A percentile compares a stretch with the other conserved stretches of the same genome.
Evolutionary conservation across 495 filamentous ascomycete genomes (phyloP).

Genomic region (Hyaloscypha bicolor): DNA sequence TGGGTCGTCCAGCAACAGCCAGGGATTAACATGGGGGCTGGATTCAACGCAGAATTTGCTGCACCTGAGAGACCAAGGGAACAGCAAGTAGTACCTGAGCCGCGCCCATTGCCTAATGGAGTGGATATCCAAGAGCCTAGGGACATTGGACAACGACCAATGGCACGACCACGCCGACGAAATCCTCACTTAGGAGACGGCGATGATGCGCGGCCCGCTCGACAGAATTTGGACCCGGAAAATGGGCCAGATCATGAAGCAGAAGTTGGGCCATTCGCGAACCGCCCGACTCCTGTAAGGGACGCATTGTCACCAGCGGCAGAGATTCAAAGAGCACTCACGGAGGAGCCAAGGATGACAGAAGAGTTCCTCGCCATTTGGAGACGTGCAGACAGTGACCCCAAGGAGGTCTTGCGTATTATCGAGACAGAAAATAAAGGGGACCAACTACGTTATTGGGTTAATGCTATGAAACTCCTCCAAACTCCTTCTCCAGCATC

Average conservation of each 20-base stretch:
- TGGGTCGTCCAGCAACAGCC: conserved; percentile 99
- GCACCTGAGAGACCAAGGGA: conserved; percentile 45
- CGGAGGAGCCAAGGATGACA: conserved; percentile 28
- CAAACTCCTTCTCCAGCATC: conserved; percentile 8
- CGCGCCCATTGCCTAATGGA: neutral
- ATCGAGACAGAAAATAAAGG: conserved; percentile 62
- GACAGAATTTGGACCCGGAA: neutral
- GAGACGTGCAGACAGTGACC: conserved; percentile 52
- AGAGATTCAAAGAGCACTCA: conserved; percentile 30
- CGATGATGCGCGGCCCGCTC: conserved; percentile 7
- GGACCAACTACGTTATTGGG: conserved; percentile 57
- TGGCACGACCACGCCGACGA: conserved; percentile 30
- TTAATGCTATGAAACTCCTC: conserved; percentile 35
- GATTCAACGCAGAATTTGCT: conserved; percentile 46
- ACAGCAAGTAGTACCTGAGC: conserved; percentile 44
- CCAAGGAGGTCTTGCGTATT: conserved; percentile 59
- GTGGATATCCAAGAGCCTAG: neutral
- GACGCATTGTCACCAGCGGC: conserved; percentile 24
- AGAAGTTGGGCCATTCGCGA: conserved; percentile 1
- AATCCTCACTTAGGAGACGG: conserved; percentile 18
- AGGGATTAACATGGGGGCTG: conserved; percentile 63
- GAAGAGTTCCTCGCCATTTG: conserved; percentile 35
- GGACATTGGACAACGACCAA: conserved; percentile 21
- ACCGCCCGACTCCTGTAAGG: conserved; percentile 19
- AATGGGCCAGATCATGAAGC: neutral